Evolutionary conservation across 2,329 filamentous ascomycete species (phyloP), one percentile per base, ranked within the genome.

Genomic region (Drechslerella coelobrocha): DNA sequence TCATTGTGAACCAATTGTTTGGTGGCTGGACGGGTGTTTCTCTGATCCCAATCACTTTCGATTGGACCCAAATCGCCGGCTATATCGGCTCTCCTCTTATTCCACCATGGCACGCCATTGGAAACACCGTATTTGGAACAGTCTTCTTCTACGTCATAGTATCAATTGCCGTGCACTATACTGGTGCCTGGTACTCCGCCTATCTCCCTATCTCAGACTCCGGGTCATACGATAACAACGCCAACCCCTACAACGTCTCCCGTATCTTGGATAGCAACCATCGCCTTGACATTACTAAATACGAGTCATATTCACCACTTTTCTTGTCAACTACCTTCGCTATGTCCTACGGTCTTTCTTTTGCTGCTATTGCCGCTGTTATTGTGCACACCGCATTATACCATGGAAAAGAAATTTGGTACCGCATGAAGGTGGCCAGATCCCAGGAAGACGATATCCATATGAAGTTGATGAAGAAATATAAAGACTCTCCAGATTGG

Each of bases 61-160:
- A 91, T 80, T 91, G 89, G 88, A 88, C 87, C 3, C 87, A 90
- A 74, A 83, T 90, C 56, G 83, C 87, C 2, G 89, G 87, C 50
- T 91, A 85, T 71, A 81, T 89, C 55, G 84, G 85, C 27, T 89
- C 86, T 8, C 88, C 88, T 19, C 78, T 91, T 37, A 87, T 90
- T 53, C 84, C 87, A 1, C 88, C 88, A 3, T 91, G 87, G 86
- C 85, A 88, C 76, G 88, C 88, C 7, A 90, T 90, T 73, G 87
- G 86, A 63, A 91, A 91, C 76, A 89, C 87, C 0, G 77, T 89
- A 41, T 84, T 90, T 31, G 88, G 88, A 14, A 84, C 90, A 26
- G 81, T 89, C 0, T 24, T 83, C 0, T 90, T 89, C 76, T 89
- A 85, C 76, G 82, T 89, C 65, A 77, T 89, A n/a, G 78, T 83